Conservation (phyloP, 495 filamentous ascomycete species). For the Parathielavia hyrcaniae region DNA sequence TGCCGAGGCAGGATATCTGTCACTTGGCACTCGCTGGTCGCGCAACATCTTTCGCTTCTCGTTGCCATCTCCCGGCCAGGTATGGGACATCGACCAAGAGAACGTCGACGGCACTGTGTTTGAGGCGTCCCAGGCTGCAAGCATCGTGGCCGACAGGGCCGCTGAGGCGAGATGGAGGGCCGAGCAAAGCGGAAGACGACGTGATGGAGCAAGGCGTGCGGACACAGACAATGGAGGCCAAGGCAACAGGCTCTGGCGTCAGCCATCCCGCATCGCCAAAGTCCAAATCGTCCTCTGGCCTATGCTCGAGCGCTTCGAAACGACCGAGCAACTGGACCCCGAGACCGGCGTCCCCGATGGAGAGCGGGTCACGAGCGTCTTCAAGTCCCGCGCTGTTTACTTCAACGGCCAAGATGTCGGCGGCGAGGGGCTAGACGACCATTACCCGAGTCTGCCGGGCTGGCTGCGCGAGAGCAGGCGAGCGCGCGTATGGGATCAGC, state of each 20-base stretch:
- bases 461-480: constrained; percentile 4
- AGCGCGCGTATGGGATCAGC: not conserved
- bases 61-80: constrained; percentile 34
- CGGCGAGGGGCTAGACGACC: constrained; percentile 7
- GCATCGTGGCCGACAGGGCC: constrained; percentile 15
- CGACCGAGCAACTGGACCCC: constrained; percentile 22
- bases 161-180: constrained; percentile 9
- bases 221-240: not conserved
- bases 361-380: constrained; percentile 26
- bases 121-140: constrained; percentile 24
- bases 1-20: constrained; percentile 40
- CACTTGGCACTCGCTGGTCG: constrained; percentile 41
- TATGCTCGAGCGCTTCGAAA: constrained; percentile 31
- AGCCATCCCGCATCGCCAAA: constrained; percentile 35
- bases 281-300: constrained; percentile 40
- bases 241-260: not conserved
- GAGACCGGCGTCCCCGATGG: constrained; percentile 18
- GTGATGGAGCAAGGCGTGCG: not conserved
- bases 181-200: not conserved
- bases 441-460: constrained; percentile 12
- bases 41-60: constrained; percentile 42
- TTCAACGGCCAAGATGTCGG: constrained; percentile 24
- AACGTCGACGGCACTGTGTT: constrained; percentile 34
- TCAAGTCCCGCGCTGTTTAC: constrained; percentile 32
- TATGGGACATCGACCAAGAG: constrained; percentile 35